A percentile compares a stretch with the other conserved stretches of the same genome.
Conservation (phyloP, 2,329 filamentous ascomycete species). For the Elsinoe ampelina region DNA sequence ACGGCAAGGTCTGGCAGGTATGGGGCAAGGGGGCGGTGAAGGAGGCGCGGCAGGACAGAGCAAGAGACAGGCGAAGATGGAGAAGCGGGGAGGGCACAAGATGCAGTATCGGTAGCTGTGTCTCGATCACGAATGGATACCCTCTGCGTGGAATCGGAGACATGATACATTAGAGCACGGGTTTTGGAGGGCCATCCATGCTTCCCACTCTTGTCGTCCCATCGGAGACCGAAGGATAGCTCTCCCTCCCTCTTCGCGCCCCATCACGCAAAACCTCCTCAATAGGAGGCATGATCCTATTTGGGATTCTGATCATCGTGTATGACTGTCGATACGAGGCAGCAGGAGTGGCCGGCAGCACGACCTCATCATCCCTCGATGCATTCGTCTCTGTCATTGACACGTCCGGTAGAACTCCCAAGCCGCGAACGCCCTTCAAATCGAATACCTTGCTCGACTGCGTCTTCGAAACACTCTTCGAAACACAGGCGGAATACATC, state of each 20-base stretch:
- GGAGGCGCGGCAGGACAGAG: conserved; percentile 27
- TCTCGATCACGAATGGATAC: background rate
- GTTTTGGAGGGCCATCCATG: background rate
- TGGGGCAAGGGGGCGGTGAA: conserved; percentile 28
- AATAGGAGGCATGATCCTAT: background rate
- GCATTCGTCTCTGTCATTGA: background rate
- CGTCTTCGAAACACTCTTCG: background rate
- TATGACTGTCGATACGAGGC: background rate
- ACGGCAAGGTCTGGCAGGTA: conserved; percentile 33
- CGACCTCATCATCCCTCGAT: background rate
- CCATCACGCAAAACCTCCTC: background rate
- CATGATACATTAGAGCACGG: background rate
- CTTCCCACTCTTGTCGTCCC: background rate
- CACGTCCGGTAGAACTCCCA: conserved; percentile 5
- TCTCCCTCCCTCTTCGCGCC: background rate
- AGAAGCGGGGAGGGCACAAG: conserved; percentile 43
- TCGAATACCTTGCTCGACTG: background rate
- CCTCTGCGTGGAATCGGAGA: no score
- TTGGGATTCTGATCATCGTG: background rate
- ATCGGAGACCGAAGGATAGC: background rate
- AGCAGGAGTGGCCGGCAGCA: background rate
- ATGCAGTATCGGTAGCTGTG: conserved; percentile 36
- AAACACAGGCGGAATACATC: background rate
- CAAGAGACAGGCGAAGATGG: conserved; percentile 43
- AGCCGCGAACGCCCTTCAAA: background rate